Evolutionary conservation across 768 basidiomycete genomes (phyloP), one percentile per base, ranked within the genome.

Genomic region (Lactifluus echinatus): DNA sequence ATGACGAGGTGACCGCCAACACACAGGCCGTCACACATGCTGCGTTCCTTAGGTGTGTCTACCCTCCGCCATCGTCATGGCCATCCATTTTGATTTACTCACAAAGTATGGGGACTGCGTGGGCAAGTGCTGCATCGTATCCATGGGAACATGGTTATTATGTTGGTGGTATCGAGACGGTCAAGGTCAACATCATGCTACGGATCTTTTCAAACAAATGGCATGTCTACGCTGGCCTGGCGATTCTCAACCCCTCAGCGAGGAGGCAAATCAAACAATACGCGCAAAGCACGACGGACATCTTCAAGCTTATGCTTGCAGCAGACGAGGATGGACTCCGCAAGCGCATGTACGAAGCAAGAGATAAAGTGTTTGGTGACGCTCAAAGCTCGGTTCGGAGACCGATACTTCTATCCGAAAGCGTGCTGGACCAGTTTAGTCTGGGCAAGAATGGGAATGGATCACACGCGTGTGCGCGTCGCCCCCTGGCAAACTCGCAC

Each of bases 191-290:
- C 76, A 87, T 97, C 70, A 84, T 89, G 61, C 80, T 96, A 19
- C 90, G 96, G 0, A 98, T 99, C 66, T 99, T 97, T 71, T 81
- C 91, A 43, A 96, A 93, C 70, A 87, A 93, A 59, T 99, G 93
- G 93, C 95, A 99, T 72, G 95, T 99, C 67, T 99, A 99, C 69
- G 95, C 95, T 14, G 95, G 96, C 2, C 81, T 99, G n/a, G 95
- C 95, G 1, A 91, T 98, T 68, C 80, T 99, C 60, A 98, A 99
- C 71, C 95, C 96, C 4, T 84, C 79, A 11, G 96, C 96, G 0
- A 80, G 81, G 40, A 70, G 77, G 1, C 95, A 97, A 68, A 97
- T 99, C 62, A 79, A 96, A 64, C 92, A 95, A 63, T 99, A 85
- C 67, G 85, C 95, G 3, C 79, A 81, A 57, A 87, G 85, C 65